phyloP scores from a whole-genome alignment of 305 asterid genomes.

The Fraxinus sp. region DNA sequence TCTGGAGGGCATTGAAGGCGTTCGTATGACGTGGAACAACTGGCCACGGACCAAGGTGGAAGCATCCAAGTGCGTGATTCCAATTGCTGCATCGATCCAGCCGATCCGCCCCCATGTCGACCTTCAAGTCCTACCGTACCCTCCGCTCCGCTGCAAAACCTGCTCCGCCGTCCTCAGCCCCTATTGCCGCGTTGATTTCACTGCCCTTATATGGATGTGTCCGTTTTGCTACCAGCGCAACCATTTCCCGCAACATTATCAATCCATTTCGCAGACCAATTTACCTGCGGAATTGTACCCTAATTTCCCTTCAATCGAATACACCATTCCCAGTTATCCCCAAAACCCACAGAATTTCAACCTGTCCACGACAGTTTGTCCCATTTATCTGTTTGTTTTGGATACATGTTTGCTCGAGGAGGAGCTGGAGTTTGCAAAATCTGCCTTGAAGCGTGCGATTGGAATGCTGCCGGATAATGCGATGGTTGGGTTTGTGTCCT shows the following conservation, averaged over 20 bases:
- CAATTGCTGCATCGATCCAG: constrained; percentile 87
- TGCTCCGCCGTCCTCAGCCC: constrained; percentile 79
- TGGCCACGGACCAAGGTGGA: constrained; percentile 97
- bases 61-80: constrained; percentile 92
- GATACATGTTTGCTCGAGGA: constrained; percentile 97
- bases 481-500: constrained; percentile 93
- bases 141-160: constrained; percentile 81
- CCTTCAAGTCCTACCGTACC: constrained; percentile 61
- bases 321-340: constrained; percentile 34
- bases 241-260: constrained; percentile 75
- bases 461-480: constrained; percentile 91
- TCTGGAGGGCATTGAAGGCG: constrained; percentile 89
- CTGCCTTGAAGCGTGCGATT: constrained; percentile 77
- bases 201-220: constrained; percentile 91
- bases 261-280: constrained; percentile 64
- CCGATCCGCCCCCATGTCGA: constrained; percentile 91
- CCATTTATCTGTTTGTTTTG: constrained; percentile 75
- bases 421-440: constrained; percentile 81
- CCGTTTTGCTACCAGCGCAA: constrained; percentile 89
- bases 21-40: constrained; percentile 84
- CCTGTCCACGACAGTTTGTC: constrained; percentile 28
- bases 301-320: constrained; percentile 77
- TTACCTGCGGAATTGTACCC: constrained; percentile 87
- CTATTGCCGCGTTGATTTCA: constrained; percentile 34
- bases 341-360: constrained; percentile 49